A percentile compares a stretch with the other conserved stretches of the same genome.
phyloP scores from a whole-genome alignment of 2,329 filamentous ascomycete genomes.

The Coleophoma eucalyptorum region DNA sequence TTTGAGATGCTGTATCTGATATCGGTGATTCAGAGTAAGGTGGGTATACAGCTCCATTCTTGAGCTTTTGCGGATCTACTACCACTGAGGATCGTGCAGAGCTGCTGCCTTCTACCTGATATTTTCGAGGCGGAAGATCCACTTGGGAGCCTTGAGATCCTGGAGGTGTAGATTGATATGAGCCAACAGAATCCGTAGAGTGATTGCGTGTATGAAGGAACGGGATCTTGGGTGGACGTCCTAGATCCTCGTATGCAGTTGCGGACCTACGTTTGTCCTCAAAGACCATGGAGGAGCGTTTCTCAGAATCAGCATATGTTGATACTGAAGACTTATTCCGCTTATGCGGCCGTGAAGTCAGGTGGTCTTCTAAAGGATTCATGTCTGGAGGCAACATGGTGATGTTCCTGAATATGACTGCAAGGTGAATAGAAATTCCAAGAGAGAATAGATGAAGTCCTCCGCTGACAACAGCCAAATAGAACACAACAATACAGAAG shows the following conservation, averaged over 20 bases:
- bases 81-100: constrained; percentile 40
- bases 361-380: constrained; percentile 85
- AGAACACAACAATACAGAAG: constrained; percentile 65
- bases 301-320: constrained; percentile 45
- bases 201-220: constrained; percentile 75
- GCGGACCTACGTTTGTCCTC: constrained; percentile 40
- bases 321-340: constrained; percentile 56
- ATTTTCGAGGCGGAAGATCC: constrained; percentile 52
- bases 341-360: constrained; percentile 77
- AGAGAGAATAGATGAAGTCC: constrained; percentile 70
- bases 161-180: constrained; percentile 45
- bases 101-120: constrained; percentile 44
- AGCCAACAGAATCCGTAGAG: constrained; percentile 53
- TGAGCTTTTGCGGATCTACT: constrained; percentile 44
- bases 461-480: constrained; percentile 59
- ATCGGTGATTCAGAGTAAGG: background rate
- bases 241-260: constrained; percentile 39
- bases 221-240: constrained; percentile 56
- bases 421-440: constrained; percentile 69
- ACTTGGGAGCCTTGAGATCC: constrained; percentile 49
- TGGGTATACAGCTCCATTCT: constrained; percentile 1
- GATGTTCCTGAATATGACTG: constrained; percentile 78
- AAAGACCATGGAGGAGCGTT: constrained; percentile 50
- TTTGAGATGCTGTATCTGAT: constrained; percentile 1
- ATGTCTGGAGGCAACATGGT: constrained; percentile 82